Conservation (phyloP, 768 basidiomycete genomes). For the Hydnomerulius pinastri region DNA sequence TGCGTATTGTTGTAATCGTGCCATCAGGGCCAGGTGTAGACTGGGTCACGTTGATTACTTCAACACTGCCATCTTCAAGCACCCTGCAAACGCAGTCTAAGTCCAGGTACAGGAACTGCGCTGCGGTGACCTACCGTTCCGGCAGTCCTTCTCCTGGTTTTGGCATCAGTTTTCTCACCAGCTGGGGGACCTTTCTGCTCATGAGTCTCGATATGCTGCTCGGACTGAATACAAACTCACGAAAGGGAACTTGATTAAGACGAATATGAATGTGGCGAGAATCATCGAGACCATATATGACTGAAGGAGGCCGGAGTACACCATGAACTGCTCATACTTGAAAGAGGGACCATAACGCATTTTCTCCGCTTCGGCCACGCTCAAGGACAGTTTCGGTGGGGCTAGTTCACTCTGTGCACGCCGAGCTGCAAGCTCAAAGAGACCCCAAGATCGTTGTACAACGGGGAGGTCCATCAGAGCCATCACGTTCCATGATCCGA, state of each 20-base stretch:
- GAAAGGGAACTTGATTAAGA: not conserved
- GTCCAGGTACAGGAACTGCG: not conserved
- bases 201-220: not conserved
- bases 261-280: not conserved
- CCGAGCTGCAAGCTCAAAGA: constrained; percentile 29
- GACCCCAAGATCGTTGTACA: constrained; percentile 50
- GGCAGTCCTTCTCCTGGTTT: not conserved
- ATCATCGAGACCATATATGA: not conserved
- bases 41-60: not conserved
- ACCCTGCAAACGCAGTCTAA: not conserved
- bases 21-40: not conserved
- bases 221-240: not conserved
- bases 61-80: not conserved
- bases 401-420: constrained; percentile 11
- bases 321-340: constrained; percentile 65
- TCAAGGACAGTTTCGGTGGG: not conserved
- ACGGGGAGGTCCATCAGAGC: constrained; percentile 39
- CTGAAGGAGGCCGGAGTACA: not conserved
- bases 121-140: not conserved
- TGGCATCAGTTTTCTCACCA: not conserved
- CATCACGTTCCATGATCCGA: constrained; percentile 42
- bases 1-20: not conserved
- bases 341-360: constrained; percentile 62
- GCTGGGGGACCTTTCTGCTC: not conserved
- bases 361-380: constrained; percentile 6